Evolutionary conservation across 345 rosid species (phyloP).

Genomic region (Crucihimalaya himalaica): DNA sequence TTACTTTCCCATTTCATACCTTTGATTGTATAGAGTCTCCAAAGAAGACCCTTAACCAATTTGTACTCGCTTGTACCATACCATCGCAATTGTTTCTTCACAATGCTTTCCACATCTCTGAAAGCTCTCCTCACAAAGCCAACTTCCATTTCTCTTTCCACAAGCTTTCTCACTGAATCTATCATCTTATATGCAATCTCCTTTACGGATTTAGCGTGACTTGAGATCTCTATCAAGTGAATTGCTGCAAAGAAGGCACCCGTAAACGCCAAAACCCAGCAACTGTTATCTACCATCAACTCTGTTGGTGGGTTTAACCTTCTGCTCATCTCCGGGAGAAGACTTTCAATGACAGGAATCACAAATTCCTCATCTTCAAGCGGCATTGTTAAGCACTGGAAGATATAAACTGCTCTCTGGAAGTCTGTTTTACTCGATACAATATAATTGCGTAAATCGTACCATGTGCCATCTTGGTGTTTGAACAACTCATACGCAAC

Average conservation of each 20-base stretch:
- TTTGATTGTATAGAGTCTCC: not conserved
- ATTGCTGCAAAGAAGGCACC: not conserved
- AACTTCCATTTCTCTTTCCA: constrained; percentile 11
- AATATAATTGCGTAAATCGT: not conserved
- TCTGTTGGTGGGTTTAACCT: not conserved
- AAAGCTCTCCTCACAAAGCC: constrained; percentile 15
- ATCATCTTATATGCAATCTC: not conserved
- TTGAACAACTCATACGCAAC: not conserved
- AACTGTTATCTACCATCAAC: not conserved
- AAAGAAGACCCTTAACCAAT: not conserved
- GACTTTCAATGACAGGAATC: not conserved
- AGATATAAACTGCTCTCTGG: not conserved
- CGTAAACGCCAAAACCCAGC: not conserved
- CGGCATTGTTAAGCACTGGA: constrained; percentile 1
- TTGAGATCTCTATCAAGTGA: not conserved
- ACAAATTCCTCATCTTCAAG: not conserved
- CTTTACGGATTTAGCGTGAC: not conserved
- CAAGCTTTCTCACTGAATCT: constrained; percentile 13
- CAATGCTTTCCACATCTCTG: not conserved
- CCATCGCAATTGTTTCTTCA: not conserved
- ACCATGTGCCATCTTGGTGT: not conserved
- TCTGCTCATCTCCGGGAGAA: not conserved
- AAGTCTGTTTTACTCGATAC: not conserved
- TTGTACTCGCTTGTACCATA: not conserved
- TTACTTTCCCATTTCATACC: constrained; percentile 8